A percentile compares a stretch with the other conserved stretches of the same genome.
phyloP scores from a whole-genome alignment of 23 red algal genomes.

The Agarophyton chilense region DNA sequence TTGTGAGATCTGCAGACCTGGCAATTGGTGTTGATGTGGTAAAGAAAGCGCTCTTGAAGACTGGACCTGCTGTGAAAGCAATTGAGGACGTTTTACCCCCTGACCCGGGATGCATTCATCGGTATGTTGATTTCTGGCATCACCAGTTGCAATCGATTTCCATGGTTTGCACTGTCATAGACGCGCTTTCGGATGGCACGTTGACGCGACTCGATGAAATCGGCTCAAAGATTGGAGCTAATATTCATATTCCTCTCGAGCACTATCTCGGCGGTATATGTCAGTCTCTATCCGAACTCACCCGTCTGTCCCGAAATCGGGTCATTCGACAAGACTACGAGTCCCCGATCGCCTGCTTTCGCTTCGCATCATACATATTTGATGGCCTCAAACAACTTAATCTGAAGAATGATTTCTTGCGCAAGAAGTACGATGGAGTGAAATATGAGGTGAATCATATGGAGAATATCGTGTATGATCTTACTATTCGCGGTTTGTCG shows the following conservation, averaged over 20 bases:
- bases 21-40: neutral
- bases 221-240: constrained; percentile 12
- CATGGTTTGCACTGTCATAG: constrained; percentile 28
- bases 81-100: constrained; percentile 53
- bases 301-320: constrained; percentile 74
- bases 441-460: constrained; percentile 90
- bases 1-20: neutral
- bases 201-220: constrained; percentile 25
- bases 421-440: constrained; percentile 83
- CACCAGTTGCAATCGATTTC: neutral
- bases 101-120: constrained; percentile 23
- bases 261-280: constrained; percentile 85
- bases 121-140: constrained; percentile 48
- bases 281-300: constrained; percentile 61
- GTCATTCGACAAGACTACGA: constrained; percentile 75
- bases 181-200: neutral
- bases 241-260: constrained; percentile 58
- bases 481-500: constrained; percentile 71
- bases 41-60: neutral
- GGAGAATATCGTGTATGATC: constrained; percentile 80
- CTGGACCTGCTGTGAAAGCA: constrained; percentile 26
- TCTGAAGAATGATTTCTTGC: constrained; percentile 89
- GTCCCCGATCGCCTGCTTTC: constrained; percentile 34
- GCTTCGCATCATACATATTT: constrained; percentile 66
- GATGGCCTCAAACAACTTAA: constrained; percentile 82